These are phyloP conservation scores for Myxozyma udenii DNA, from an alignment of 805 yeast genomes.

Conservation along the genomic window DNA sequence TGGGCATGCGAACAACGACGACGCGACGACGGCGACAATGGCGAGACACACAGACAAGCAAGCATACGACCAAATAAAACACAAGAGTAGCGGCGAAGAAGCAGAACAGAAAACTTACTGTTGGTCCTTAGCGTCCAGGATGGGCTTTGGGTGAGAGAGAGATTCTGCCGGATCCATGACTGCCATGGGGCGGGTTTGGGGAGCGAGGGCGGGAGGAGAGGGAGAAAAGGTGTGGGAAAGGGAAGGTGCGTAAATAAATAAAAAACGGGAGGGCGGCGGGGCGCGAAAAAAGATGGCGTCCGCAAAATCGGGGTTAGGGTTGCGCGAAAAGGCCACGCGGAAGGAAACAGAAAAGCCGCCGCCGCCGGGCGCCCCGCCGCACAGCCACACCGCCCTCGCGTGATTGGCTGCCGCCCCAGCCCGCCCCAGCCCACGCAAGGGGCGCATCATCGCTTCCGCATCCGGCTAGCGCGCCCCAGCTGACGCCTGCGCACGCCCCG, in stretches of 20 bases:
- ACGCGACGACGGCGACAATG: neutral
- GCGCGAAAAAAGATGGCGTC: neutral
- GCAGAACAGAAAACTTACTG: constrained; percentile 2
- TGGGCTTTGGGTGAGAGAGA: constrained; percentile 3
- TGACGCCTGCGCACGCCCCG: neutral
- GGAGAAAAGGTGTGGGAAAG: constrained; percentile 10
- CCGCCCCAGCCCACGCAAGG: neutral
- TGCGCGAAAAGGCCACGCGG: constrained; percentile 1
- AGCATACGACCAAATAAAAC: constrained; percentile 2
- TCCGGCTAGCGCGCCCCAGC: constrained; percentile 32
- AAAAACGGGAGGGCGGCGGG: neutral
- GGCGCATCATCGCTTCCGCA: neutral
- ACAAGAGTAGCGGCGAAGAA: constrained; percentile 2
- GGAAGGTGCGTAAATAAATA: neutral
- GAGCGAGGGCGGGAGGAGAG: constrained; percentile 1
- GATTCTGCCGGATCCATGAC: constrained; percentile 17
- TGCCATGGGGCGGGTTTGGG: constrained; percentile 9
- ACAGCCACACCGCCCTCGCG: constrained; percentile 7
- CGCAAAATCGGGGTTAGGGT: neutral
- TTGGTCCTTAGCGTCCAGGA: neutral
- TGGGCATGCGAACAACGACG: neutral
- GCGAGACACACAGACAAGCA: constrained; percentile 1
- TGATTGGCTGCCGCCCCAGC: constrained; percentile 8
- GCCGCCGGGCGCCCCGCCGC: constrained; percentile 10
- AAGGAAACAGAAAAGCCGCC: constrained; percentile 14